Percentiles rank a stretch among this genome's conserved stretches.
Conservation (phyloP, 768 basidiomycete genomes). For the Leucogyrophana mollusca region DNA sequence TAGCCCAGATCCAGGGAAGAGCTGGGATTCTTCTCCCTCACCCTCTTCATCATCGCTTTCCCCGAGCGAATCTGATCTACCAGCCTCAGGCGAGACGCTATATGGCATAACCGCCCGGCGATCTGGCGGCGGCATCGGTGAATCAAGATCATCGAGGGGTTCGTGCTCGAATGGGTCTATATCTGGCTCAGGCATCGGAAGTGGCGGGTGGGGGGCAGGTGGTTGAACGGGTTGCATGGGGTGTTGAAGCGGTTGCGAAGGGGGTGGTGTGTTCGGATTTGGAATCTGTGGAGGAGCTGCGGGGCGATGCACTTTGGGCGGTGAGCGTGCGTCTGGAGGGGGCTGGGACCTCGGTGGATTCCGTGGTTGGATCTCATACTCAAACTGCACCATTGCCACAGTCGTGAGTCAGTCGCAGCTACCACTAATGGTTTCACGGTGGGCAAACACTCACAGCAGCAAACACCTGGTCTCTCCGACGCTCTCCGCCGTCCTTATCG, state of each 20-base stretch:
- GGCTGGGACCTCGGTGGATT: slow-evolving; percentile 14
- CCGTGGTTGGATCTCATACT: slow-evolving; percentile 34
- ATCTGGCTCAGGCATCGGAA: slow-evolving; percentile 22
- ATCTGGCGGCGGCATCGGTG: too few species aligned
- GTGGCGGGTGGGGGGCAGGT: slow-evolving; percentile 15
- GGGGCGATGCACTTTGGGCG: slow-evolving; percentile 9
- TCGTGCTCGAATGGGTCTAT: slow-evolving; percentile 34
- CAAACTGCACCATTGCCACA: slow-evolving; percentile 29
- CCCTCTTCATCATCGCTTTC: slow-evolving; percentile 21
- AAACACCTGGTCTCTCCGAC: slow-evolving; percentile 52
- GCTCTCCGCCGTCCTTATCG: slow-evolving; percentile 53
- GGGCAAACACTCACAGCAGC: slow-evolving; percentile 48
- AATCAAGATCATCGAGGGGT: too few species aligned
- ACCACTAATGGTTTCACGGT: neutral
- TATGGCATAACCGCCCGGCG: slow-evolving; percentile 20
- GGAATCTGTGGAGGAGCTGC: slow-evolving; percentile 10
- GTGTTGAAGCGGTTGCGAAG: neutral
- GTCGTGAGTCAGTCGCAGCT: slow-evolving; percentile 10
- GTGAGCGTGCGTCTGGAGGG: slow-evolving; percentile 10
- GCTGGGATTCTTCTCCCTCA: slow-evolving; percentile 31
- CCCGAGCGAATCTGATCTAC: neutral
- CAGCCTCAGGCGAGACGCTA: slow-evolving; percentile 24
- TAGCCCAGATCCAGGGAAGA: slow-evolving; percentile 44
- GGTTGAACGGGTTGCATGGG: slow-evolving; percentile 5
- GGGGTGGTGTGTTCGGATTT: slow-evolving; percentile 1